Evolutionary conservation across 306 rosid species (phyloP), one percentile per base, ranked within the genome.

Genomic region (Dryas octopetala): DNA sequence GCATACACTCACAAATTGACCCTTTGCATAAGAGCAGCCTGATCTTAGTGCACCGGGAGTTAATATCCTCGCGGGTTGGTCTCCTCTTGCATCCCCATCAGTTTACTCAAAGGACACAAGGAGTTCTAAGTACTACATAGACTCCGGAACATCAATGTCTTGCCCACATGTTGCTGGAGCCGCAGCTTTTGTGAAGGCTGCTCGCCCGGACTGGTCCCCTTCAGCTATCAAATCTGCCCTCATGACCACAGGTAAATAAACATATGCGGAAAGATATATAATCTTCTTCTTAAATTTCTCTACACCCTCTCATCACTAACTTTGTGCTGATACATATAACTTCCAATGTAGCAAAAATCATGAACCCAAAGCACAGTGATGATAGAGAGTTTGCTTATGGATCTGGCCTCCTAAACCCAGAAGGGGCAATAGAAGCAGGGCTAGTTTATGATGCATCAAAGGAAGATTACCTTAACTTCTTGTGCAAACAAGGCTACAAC

Each of bases 361-460:
- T 79, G 82, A 63, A 77, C 32, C 70, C 60, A 6, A 58, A 10
- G 9, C 57, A 41, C 17, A 38, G 23, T 50, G 62, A 64, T n/a
- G 72, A 68, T 12, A 45, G 50, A 38, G 88, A 84, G 26, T 71
- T 84, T 48, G 79, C 66, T 1, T 81, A 85, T 32, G 85, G 85
- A 0, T 75, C 85, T 0, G 77, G 88, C 6, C 83, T 65, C 44
- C 45, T 84, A 49, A 81, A 85, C 41, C 85, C 79, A 5, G 7
- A 14, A 7, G 70, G 66, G 23, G 85, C 75, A 12, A 57, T 76
- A 5, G 55, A 80, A 60, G 71, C 68, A 0, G 80, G 86, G 11
- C 73, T 76, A 15, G 53, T 80, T 26, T 76, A 52, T 26, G 26
- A 83, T 6, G 79, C 83, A 38, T 44, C 68, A 0, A 65, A 67